phyloP scores from a whole-genome alignment of 2,329 filamentous ascomycete species.

The Alternaria sp. region DNA sequence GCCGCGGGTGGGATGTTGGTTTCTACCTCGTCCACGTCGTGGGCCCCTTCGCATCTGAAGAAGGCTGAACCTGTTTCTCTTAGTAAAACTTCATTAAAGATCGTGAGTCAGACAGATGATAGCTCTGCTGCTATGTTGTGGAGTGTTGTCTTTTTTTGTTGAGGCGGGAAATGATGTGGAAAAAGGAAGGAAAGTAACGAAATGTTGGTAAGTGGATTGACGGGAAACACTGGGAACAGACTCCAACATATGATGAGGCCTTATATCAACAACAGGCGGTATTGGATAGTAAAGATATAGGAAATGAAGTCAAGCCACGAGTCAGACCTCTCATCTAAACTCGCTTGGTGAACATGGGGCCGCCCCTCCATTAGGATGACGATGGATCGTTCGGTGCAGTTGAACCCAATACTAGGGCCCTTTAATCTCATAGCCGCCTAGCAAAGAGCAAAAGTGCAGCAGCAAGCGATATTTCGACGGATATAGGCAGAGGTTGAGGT shows the following conservation, averaged over 20 bases:
- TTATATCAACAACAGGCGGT: conserved; percentile 16
- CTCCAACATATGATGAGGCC: conserved; percentile 24
- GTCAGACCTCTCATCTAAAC: conserved; percentile 40
- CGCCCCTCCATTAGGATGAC: conserved; percentile 18
- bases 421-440: conserved; percentile 40
- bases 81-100: conserved; percentile 32
- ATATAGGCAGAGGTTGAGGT: conserved; percentile 40
- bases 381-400: conserved; percentile 15
- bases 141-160: conserved; percentile 14
- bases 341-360: conserved; percentile 27
- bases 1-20: conserved; percentile 36
- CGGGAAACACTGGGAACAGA: conserved; percentile 11
- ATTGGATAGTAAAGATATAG: conserved; percentile 25
- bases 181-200: conserved; percentile 2
- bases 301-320: conserved; percentile 45
- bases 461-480: conserved; percentile 19
- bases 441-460: conserved; percentile 18
- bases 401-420: conserved; percentile 29
- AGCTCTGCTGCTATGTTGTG: conserved; percentile 32
- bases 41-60: conserved; percentile 47
- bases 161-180: conserved; percentile 17
- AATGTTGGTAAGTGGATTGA: conserved; percentile 3
- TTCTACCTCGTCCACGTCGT: conserved; percentile 45
- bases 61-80: conserved; percentile 38
- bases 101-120: conserved; percentile 24